These are phyloP conservation scores for Boletus semigastroideus DNA, from an alignment of 1,284 basidiomycete species.

Conservation along the genomic window DNA sequence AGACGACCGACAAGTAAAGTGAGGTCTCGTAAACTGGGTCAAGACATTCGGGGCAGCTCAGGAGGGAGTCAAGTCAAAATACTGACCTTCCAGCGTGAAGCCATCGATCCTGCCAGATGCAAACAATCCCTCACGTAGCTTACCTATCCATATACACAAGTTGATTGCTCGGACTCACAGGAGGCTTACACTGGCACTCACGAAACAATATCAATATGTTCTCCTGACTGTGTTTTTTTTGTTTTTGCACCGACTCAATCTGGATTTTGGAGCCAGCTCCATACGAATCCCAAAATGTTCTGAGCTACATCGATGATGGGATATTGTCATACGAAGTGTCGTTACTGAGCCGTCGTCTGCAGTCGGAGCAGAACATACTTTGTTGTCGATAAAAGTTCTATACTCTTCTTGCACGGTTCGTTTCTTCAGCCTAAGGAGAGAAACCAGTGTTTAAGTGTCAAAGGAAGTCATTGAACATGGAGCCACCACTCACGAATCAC, in stretches of 20 bases:
- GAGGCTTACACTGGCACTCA: constrained; percentile 34
- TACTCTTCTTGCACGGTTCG: constrained; percentile 61
- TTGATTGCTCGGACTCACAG: neutral
- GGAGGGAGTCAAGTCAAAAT: neutral
- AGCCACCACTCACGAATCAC: constrained; percentile 57
- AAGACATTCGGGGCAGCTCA: neutral
- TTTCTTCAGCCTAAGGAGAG: constrained; percentile 55
- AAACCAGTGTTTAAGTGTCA: constrained; percentile 29
- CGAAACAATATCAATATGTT: constrained; percentile 69
- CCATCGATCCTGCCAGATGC: constrained; percentile 54
- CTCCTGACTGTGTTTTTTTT: constrained; percentile 52
- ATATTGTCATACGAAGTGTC: constrained; percentile 4
- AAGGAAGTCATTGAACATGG: neutral
- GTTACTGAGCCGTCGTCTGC: neutral
- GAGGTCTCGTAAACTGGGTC: constrained; percentile 67
- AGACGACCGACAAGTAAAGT: constrained; percentile 59
- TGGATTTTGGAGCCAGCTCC: constrained; percentile 1
- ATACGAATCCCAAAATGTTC: constrained; percentile 39
- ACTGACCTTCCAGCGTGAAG: constrained; percentile 64
- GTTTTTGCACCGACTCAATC: constrained; percentile 36
- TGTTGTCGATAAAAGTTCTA: constrained; percentile 56
- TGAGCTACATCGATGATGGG: constrained; percentile 38
- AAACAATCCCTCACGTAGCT: constrained; percentile 66
- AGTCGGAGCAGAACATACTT: constrained; percentile 41
- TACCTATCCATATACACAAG: constrained; percentile 43